These are phyloP conservation scores for Cyphellophora europaea DNA, from an alignment of 2,329 filamentous ascomycete species.

Conservation along the genomic window DNA sequence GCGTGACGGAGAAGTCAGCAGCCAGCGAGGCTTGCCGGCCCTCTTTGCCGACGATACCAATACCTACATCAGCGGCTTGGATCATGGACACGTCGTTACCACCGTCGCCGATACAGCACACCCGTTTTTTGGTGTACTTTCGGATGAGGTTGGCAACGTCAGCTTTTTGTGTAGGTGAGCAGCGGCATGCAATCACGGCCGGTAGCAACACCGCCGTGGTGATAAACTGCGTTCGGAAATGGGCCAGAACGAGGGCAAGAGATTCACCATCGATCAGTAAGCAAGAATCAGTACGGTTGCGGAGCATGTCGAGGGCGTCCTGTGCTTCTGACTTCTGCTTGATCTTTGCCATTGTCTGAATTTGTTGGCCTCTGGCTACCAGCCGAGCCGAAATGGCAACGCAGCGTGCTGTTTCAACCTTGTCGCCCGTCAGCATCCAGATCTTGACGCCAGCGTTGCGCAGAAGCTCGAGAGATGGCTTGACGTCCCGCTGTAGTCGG, in stretches of 20 bases:
- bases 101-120: constrained; percentile 95
- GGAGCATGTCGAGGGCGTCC: constrained; percentile 79
- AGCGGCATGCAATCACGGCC: constrained; percentile 90
- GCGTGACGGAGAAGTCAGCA: constrained; percentile 91
- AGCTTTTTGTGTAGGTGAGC: constrained; percentile 93
- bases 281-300: constrained; percentile 76
- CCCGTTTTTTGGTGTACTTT: constrained; percentile 82
- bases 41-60: constrained; percentile 97
- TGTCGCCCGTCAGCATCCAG: constrained; percentile 99
- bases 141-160: constrained; percentile 88
- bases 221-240: constrained; percentile 80
- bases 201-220: constrained; percentile 78
- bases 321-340: constrained; percentile 76
- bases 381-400: constrained; percentile 93
- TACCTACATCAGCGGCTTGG: constrained; percentile 92
- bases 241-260: constrained; percentile 68
- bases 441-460: constrained; percentile 98
- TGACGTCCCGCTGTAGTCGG: constrained; percentile 90
- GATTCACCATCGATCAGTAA: constrained; percentile 93
- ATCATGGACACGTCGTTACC: constrained; percentile 99
- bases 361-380: constrained; percentile 86
- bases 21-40: constrained; percentile 89
- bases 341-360: constrained; percentile 82
- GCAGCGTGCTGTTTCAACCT: constrained; percentile 93
- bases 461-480: constrained; percentile 85